Base-by-base conservation (phyloP, 1,284 basidiomycete genomes). In the Ustilago sp. region DNA sequence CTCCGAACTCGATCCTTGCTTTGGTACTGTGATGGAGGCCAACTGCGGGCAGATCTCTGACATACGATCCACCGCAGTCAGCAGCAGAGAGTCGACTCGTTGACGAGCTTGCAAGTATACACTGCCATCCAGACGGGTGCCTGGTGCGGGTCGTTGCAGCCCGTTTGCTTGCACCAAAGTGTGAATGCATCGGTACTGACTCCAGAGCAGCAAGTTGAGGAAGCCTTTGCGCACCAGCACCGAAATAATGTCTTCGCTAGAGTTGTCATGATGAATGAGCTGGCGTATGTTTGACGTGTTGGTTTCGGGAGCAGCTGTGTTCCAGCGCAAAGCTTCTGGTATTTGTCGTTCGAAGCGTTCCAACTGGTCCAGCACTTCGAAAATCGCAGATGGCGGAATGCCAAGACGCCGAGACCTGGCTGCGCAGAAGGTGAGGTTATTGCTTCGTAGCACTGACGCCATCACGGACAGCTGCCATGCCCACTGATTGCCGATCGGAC, bases 201-300 rank as follows among this genome's bases (percentile, higher is more conserved):
- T 67, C 68, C 64, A 63, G 8, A 69, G 39, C 19, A 75, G 59
- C 23, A 68, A n/a, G 23, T 65, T 45, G 19, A 75, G 62, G 35
- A 70, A 71, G 1, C 60, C 73, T 43, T 71, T 70, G 61, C 68
- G 68, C 15, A 75, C 73, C 23, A 75, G 34, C 35, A 70, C 67
- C 28, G 73, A 68, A 60, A 66, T 67, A 43, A 69, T 58, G 53
- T 75, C 61, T 57, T 75, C 73, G 45, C 45, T 59, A 19, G 54
- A 51, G 12, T 36, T 69, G 58, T 71, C 73, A 34, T 70, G 53
- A 2, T 56, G 52, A 39, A 68, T 75, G 31, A 75, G 59, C 61
- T 63, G 63, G 12, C 35, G 50, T 11, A 58, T n/a, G 8, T 57
- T 28, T 1, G 60, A 23, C 3, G 34, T 39, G 38, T 60, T 39